Base-by-base conservation (phyloP, 805 yeast species). In the Saccharomycopsis synnaedendra region DNA sequence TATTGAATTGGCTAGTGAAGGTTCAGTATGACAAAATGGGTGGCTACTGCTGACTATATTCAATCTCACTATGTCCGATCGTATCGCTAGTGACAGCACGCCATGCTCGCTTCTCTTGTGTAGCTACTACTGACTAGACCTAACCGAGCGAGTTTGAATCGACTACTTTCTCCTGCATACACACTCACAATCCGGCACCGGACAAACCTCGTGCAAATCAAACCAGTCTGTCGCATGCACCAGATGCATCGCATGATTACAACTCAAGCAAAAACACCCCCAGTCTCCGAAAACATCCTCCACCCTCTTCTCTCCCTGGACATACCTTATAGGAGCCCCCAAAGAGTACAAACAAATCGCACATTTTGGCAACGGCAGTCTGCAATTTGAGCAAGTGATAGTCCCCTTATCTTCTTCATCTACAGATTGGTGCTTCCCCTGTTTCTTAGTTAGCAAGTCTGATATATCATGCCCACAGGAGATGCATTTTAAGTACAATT, bases 171-270 rank as follows among this genome's bases (percentile, higher is more conserved):
- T 19, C 19, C 19, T 19, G 19, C 19, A 19, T 19, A 19, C 19
- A 58, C 98, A 90, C 39, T 72, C 69, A 58, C 98, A 90, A 40
- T 88, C 95, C 0, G 97, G 96, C 3, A 90, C 95, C 0, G 98
- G 97, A 58, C 98, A 90, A 1, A 85, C 76, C 48, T 75, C 76
- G 57, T 89, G 95, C 60, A 80, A 82, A 30, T 82, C 74, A 61
- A 90, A 90, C 98, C 98, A 90, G 58, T 89, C 94, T 54, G 85
- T 88, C 0, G 97, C 97, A 61, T 90, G 98, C 3, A 84, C 88
- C 0, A 95, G 88, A 65, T 90, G 98, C 76, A 81, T 81, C 1
- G 96, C 95, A 58, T 90, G 98, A 59, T 84, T 86, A 60, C 98
- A 90, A 34, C 81, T 76, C 54, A 90, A 65, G 58, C 98, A 90